phyloP scores from a whole-genome alignment of 2,329 filamentous ascomycete genomes.

The Diaporthe caulivora region DNA sequence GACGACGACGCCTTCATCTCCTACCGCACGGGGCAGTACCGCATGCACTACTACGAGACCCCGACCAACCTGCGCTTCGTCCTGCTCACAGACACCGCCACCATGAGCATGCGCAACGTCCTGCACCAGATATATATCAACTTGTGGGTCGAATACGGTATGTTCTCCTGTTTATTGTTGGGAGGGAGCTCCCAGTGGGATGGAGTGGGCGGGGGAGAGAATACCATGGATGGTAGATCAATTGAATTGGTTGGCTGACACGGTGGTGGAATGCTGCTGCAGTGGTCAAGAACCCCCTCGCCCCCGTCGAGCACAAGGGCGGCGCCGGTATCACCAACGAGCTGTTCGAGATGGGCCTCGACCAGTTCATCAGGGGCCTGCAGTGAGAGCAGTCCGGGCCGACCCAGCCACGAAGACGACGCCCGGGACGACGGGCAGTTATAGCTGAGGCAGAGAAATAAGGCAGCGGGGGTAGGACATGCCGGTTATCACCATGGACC shows the following conservation, averaged over 20 bases:
- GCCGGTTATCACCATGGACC: no score
- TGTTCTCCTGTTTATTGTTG: conserved; percentile 44
- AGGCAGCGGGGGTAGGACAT: no score
- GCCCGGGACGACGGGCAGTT: background rate
- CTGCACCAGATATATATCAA: conserved; percentile 99
- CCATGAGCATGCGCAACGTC: conserved; percentile 91
- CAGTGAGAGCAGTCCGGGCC: conserved; percentile 22
- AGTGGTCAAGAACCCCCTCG: conserved; percentile 79
- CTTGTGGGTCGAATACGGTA: conserved; percentile 95
- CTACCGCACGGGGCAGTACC: conserved; percentile 94
- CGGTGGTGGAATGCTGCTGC: background rate
- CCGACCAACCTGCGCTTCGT: conserved; percentile 96
- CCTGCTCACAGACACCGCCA: conserved; percentile 92
- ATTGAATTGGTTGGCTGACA: conserved; percentile 41
- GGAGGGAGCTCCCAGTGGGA: background rate
- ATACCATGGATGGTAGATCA: no score
- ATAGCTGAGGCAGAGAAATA: background rate
- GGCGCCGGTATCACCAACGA: conserved; percentile 79
- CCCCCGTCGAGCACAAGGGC: conserved; percentile 76
- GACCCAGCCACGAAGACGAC: background rate
- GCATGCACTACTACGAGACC: conserved; percentile 99
- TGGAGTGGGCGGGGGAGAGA: background rate
- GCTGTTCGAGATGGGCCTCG: conserved; percentile 78
- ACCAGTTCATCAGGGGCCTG: conserved; percentile 80
- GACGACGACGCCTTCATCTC: conserved; percentile 95